Percentiles rank a stretch among this genome's conserved stretches.
Conservation (phyloP, 768 basidiomycete species). For the Lactarius sp. region DNA sequence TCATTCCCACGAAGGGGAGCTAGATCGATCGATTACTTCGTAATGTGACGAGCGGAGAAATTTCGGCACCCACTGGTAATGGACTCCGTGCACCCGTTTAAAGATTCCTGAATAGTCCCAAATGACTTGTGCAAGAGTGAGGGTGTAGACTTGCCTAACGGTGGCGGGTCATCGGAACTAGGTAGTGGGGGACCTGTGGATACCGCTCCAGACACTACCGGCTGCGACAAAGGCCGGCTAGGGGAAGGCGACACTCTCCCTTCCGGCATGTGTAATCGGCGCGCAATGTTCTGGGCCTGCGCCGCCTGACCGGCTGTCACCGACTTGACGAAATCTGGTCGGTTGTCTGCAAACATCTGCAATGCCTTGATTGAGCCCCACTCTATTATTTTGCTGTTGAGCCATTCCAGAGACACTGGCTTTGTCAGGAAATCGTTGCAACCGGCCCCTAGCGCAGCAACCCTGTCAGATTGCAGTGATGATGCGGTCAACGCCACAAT, state of each 20-base stretch:
- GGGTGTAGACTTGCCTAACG: neutral
- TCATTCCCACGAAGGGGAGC: constrained; percentile 5
- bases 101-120: constrained; percentile 5
- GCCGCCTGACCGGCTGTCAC: constrained; percentile 43
- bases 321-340: constrained; percentile 53
- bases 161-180: constrained; percentile 1
- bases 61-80: constrained; percentile 7
- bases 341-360: constrained; percentile 86
- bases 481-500: constrained; percentile 99
- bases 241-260: constrained; percentile 39
- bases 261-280: constrained; percentile 46
- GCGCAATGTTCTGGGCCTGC: constrained; percentile 46
- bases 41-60: constrained; percentile 5
- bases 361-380: constrained; percentile 97
- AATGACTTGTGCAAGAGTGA: constrained; percentile 14
- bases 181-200: neutral
- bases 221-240: constrained; percentile 38
- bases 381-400: constrained; percentile 97
- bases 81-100: neutral
- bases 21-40: constrained; percentile 8
- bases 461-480: constrained; percentile 90
- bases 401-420: constrained; percentile 90
- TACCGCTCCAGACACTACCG: constrained; percentile 7
- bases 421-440: constrained; percentile 99
- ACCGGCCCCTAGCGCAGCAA: constrained; percentile 94